These are phyloP conservation scores for Candida boleticola DNA, from an alignment of 805 yeast genomes.

Conservation along the genomic window DNA sequence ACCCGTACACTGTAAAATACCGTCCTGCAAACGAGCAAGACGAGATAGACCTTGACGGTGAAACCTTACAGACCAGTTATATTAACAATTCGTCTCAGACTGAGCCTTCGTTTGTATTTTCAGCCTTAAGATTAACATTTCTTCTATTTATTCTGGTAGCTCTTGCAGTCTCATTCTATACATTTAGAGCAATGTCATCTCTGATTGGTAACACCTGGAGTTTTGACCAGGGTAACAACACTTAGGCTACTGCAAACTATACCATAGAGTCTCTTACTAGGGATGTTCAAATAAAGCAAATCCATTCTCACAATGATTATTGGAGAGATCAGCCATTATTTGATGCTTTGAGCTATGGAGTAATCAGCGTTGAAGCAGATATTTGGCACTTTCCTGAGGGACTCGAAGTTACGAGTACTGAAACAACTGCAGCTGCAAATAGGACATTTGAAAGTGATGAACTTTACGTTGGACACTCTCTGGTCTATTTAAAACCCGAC, in stretches of 20 bases:
- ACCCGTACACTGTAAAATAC: no score
- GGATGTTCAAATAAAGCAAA: conserved; percentile 39
- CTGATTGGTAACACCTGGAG: background rate
- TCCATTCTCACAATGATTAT: conserved; percentile 73
- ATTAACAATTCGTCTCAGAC: no score
- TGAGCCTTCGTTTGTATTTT: no score
- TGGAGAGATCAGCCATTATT: conserved; percentile 58
- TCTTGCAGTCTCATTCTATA: no score
- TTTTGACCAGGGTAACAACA: background rate
- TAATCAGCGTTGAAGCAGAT: conserved; percentile 65
- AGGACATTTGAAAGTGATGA: conserved; percentile 22
- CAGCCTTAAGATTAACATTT: no score
- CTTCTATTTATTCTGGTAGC: no score
- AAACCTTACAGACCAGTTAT: no score
- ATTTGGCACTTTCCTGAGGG: conserved; percentile 48
- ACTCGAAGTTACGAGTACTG: conserved; percentile 28
- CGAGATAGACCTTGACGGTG: no score
- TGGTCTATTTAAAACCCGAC: conserved; percentile 41
- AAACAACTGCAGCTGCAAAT: conserved; percentile 14
- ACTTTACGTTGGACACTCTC: conserved; percentile 64
- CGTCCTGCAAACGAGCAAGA: no score
- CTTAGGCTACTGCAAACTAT: background rate
- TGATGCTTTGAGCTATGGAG: conserved; percentile 57
- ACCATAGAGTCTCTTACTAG: conserved; percentile 23
- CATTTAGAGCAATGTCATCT: no score